These are phyloP conservation scores for Aspergillus viridinutans DNA, from an alignment of 2,329 filamentous ascomycete species.

Conservation along the genomic window DNA sequence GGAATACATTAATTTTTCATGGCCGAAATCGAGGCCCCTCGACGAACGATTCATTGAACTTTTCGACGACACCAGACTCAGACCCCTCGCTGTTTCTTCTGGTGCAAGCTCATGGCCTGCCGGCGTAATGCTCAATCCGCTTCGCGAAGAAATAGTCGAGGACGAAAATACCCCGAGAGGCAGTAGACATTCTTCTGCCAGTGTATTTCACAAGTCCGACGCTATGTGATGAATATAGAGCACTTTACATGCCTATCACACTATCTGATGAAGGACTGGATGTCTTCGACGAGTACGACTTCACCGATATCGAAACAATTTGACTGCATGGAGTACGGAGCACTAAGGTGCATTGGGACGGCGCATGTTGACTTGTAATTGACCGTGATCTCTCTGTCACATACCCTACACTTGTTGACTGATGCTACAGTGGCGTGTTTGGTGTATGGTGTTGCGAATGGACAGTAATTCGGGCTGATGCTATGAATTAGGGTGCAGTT, in stretches of 20 bases:
- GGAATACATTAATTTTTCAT: constrained; percentile 67
- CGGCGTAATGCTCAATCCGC: constrained; percentile 3
- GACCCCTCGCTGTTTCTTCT: constrained; percentile 12
- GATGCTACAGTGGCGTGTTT: neutral
- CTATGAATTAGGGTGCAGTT: neutral
- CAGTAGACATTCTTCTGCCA: constrained; percentile 6
- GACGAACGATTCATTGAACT: constrained; percentile 26
- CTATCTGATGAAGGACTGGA: neutral
- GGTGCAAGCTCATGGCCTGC: constrained; percentile 15
- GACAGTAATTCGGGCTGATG: neutral
- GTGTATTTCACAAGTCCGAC: neutral
- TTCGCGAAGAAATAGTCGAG: neutral
- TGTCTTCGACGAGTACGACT: neutral
- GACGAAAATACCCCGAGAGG: constrained; percentile 5
- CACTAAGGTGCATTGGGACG: neutral
- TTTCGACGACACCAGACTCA: constrained; percentile 21
- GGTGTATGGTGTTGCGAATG: neutral
- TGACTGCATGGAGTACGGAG: neutral
- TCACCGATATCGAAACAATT: neutral
- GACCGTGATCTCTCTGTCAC: neutral
- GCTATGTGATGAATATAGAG: neutral
- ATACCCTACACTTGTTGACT: neutral
- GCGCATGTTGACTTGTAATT: neutral
- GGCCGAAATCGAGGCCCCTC: constrained; percentile 45
- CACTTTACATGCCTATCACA: neutral